These are phyloP conservation scores for Pyricularia grisea DNA, from an alignment of 2,329 filamentous ascomycete species.

Conservation along the genomic window DNA sequence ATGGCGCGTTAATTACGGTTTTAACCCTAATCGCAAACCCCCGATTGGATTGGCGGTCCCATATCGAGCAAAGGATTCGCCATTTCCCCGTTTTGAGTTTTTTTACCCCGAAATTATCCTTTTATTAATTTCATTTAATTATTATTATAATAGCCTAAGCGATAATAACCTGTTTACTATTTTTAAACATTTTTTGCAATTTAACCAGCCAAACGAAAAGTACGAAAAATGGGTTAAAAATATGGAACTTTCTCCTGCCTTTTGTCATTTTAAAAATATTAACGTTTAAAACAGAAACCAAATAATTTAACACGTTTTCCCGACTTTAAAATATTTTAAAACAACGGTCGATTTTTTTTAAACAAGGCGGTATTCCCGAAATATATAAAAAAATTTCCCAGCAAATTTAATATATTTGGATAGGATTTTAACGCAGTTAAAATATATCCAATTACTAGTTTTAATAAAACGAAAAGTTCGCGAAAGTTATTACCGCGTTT, in stretches of 20 bases:
- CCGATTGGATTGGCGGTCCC: slow-evolving; percentile 44
- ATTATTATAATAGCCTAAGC: slow-evolving; percentile 46
- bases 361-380: slow-evolving; percentile 46
- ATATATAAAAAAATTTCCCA: slow-evolving; percentile 52
- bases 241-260: slow-evolving; percentile 22
- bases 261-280: slow-evolving; percentile 35
- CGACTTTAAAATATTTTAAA: slow-evolving; percentile 40
- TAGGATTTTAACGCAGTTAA: slow-evolving; percentile 52
- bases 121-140: slow-evolving; percentile 42
- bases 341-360: slow-evolving; percentile 55
- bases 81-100: slow-evolving; percentile 28
- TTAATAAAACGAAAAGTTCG: slow-evolving; percentile 62
- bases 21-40: slow-evolving; percentile 30
- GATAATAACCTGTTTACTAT: slow-evolving; percentile 36
- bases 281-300: slow-evolving; percentile 47
- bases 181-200: slow-evolving; percentile 36
- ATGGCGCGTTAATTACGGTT: slow-evolving; percentile 57
- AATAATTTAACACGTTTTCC: slow-evolving; percentile 40
- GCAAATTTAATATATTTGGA: slow-evolving; percentile 54
- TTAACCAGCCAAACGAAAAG: slow-evolving; percentile 41
- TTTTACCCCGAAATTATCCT: slow-evolving; percentile 29
- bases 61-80: slow-evolving; percentile 49
- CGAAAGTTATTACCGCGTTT: slow-evolving; percentile 44
- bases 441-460: slow-evolving; percentile 46
- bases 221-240: slow-evolving; percentile 39